phyloP scores from a whole-genome alignment of 441 rosid genomes.

The Gossypium laxum region DNA sequence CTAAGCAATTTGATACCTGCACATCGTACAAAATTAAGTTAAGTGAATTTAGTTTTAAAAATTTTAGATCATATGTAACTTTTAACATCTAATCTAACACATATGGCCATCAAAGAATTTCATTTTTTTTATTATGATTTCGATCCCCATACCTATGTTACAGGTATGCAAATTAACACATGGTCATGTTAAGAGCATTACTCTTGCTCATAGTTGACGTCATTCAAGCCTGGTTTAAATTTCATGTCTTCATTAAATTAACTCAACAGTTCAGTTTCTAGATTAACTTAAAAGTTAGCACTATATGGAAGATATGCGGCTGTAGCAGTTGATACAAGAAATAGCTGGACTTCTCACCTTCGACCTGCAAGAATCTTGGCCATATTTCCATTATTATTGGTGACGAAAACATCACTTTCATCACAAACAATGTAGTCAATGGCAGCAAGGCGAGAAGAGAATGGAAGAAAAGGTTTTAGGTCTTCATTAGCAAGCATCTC shows the following conservation, averaged over 20 bases:
- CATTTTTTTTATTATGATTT: too few species aligned
- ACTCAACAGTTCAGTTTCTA: not conserved
- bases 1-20: not conserved
- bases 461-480: constrained; percentile 64
- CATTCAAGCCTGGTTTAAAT: not conserved
- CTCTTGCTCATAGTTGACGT: not conserved
- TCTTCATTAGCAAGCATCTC: constrained; percentile 81
- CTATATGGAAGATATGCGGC: not conserved
- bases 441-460: constrained; percentile 86
- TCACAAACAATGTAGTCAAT: constrained; percentile 85
- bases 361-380: constrained; percentile 97
- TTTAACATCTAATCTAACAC: not conserved
- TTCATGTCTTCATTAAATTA: not conserved
- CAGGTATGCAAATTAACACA: not conserved
- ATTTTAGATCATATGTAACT: not conserved
- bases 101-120: not conserved
- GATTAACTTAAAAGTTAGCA: not conserved
- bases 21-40: too few species aligned
- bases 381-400: constrained; percentile 97
- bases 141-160: not conserved
- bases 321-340: constrained; percentile 2
- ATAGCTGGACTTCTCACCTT: constrained; percentile 48
- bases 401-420: constrained; percentile 83
- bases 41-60: too few species aligned
- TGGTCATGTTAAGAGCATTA: constrained; percentile 1